Conservation (phyloP, 2,329 filamentous ascomycete species). For the Aspergillus bombycis region DNA sequence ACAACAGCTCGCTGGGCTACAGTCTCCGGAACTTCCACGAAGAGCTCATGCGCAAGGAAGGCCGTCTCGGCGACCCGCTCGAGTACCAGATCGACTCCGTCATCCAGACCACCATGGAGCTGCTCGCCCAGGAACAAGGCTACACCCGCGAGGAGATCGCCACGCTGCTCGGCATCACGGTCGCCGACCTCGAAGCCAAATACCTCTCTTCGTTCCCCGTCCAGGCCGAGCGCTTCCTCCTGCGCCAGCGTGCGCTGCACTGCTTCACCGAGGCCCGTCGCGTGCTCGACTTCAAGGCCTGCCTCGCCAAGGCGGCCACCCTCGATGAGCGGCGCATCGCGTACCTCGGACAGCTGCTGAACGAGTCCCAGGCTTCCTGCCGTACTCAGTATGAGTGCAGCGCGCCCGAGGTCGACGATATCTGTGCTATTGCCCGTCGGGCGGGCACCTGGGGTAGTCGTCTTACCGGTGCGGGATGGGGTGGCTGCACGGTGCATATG, state of each 20-base stretch:
- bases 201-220: slow-evolving; percentile 91
- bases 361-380: slow-evolving; percentile 86
- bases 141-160: slow-evolving; percentile 90
- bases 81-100: slow-evolving; percentile 74
- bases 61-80: slow-evolving; percentile 52
- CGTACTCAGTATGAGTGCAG: slow-evolving; percentile 88
- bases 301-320: slow-evolving; percentile 63
- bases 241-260: slow-evolving; percentile 85
- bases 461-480: slow-evolving; percentile 93
- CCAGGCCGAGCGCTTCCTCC: slow-evolving; percentile 81
- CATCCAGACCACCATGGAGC: slow-evolving; percentile 68
- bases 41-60: slow-evolving; percentile 66
- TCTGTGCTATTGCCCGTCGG: slow-evolving; percentile 76
- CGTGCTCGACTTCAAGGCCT: slow-evolving; percentile 78
- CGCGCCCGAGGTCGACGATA: slow-evolving; percentile 85
- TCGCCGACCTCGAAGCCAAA: slow-evolving; percentile 71
- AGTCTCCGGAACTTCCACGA: slow-evolving; percentile 87
- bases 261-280: slow-evolving; percentile 88
- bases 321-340: slow-evolving; percentile 68
- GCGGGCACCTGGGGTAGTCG: slow-evolving; percentile 84
- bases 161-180: slow-evolving; percentile 67
- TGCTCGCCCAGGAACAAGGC: slow-evolving; percentile 76
- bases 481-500: slow-evolving; percentile 92
- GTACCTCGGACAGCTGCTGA: slow-evolving; percentile 79
- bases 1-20: slow-evolving; percentile 80